These are phyloP conservation scores for Paecilomyces fulvus DNA, from an alignment of 2,329 filamentous ascomycete genomes.

Conservation along the genomic window DNA sequence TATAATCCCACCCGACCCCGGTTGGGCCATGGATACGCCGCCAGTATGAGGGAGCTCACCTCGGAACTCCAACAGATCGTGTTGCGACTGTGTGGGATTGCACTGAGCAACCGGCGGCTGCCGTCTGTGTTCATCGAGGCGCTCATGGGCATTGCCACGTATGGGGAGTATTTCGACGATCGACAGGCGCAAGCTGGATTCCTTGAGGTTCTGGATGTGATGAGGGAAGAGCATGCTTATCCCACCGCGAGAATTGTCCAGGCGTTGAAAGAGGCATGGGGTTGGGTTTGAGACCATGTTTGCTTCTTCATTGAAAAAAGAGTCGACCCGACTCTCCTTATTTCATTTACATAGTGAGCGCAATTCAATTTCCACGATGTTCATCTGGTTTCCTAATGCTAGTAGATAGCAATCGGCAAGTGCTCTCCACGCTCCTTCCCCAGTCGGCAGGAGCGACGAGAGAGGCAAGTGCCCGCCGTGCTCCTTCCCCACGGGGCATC, in stretches of 20 bases:
- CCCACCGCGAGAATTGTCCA: conserved; percentile 43
- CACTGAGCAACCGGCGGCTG: conserved; percentile 45
- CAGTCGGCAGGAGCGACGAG: not conserved
- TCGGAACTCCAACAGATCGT: conserved; percentile 36
- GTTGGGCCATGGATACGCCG: conserved; percentile 31
- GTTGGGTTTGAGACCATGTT: conserved; percentile 6
- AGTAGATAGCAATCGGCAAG: not conserved
- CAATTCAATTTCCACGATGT: not conserved
- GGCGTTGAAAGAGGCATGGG: conserved; percentile 44
- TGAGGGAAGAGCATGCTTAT: conserved; percentile 46
- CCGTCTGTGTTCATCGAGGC: conserved; percentile 45
- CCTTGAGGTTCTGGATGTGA: conserved; percentile 28
- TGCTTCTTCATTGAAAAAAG: not conserved
- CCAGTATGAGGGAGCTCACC: conserved; percentile 7
- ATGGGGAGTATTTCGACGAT: conserved; percentile 44
- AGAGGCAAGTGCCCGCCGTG: not conserved
- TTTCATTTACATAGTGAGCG: not conserved
- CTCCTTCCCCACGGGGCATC: not conserved
- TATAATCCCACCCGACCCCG: conserved; percentile 48
- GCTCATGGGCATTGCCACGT: conserved; percentile 47
- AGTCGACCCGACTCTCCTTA: not conserved
- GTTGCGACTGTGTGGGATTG: conserved; percentile 50
- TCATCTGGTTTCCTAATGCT: not conserved
- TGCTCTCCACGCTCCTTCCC: not conserved
- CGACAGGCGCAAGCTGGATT: conserved; percentile 41